Evolutionary conservation across 345 rosid genomes (phyloP).

Genomic region (Abelmoschus esculentus): DNA sequence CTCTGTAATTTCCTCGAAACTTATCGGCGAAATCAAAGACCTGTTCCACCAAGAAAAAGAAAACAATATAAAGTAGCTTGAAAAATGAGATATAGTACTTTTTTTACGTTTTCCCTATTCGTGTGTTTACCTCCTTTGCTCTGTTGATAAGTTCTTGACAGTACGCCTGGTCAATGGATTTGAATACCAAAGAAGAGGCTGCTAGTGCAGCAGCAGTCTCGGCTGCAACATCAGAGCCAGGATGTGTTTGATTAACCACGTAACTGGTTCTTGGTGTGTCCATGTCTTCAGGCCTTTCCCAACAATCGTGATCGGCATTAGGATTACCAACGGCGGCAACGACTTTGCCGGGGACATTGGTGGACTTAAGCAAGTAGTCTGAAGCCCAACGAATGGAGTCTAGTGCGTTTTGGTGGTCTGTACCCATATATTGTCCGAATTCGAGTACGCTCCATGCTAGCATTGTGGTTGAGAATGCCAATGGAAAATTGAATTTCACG

Average conservation of each 20-base stretch:
- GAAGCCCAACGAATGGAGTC: slow-evolving; percentile 73
- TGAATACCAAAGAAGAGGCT: slow-evolving; percentile 66
- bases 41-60: slow-evolving; percentile 12
- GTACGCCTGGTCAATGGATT: slow-evolving; percentile 25
- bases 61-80: not conserved
- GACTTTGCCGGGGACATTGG: slow-evolving; percentile 27
- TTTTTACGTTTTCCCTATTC: too few species aligned
- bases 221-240: slow-evolving; percentile 73
- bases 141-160: slow-evolving; percentile 34
- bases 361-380: slow-evolving; percentile 69
- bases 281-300: slow-evolving; percentile 96
- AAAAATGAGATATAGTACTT: not conserved
- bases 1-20: slow-evolving; percentile 48
- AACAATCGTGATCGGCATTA: slow-evolving; percentile 14
- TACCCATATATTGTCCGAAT: slow-evolving; percentile 41
- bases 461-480: slow-evolving; percentile 72
- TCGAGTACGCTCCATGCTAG: slow-evolving; percentile 75
- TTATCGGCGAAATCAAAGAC: slow-evolving; percentile 70
- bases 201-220: slow-evolving; percentile 86
- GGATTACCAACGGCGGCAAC: slow-evolving; percentile 13
- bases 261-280: slow-evolving; percentile 74
- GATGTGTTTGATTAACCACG: slow-evolving; percentile 35
- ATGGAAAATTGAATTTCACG: slow-evolving; percentile 71
- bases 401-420: slow-evolving; percentile 32
- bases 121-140: slow-evolving; percentile 26